Conservation (phyloP, 1,284 basidiomycete genomes). For the Anthracocystis panici-leucophaei region DNA sequence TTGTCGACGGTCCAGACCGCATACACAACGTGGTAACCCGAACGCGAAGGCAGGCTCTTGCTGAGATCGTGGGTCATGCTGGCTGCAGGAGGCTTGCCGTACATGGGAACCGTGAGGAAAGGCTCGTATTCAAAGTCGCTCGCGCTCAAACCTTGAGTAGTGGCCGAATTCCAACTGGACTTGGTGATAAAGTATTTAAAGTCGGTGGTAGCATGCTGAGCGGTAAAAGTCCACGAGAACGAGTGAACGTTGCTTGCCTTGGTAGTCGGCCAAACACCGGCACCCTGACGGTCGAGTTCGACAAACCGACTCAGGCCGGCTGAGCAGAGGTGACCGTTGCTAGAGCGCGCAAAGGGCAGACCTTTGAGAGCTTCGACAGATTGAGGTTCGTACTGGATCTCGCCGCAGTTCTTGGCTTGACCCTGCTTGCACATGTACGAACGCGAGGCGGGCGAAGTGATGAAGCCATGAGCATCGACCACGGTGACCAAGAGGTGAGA, state of each 20-base stretch:
- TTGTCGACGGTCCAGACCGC: slow-evolving; percentile 53
- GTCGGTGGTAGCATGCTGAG: slow-evolving; percentile 52
- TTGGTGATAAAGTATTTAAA: slow-evolving; percentile 55
- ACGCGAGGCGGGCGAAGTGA: slow-evolving; percentile 72
- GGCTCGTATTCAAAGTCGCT: slow-evolving; percentile 38
- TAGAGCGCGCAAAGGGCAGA: slow-evolving; percentile 39
- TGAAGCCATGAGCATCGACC: slow-evolving; percentile 48
- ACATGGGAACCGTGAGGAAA: slow-evolving; percentile 44
- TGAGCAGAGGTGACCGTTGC: slow-evolving; percentile 44
- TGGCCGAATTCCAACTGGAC: slow-evolving; percentile 30
- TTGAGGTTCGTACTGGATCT: slow-evolving; percentile 54
- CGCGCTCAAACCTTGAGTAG: slow-evolving; percentile 16
- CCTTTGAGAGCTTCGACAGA: slow-evolving; percentile 51
- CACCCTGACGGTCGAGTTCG: slow-evolving; percentile 39
- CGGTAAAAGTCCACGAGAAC: slow-evolving; percentile 50
- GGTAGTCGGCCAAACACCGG: slow-evolving; percentile 29
- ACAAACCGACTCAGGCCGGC: slow-evolving; percentile 44
- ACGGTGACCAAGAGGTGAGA: slow-evolving; percentile 42
- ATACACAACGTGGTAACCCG: slow-evolving; percentile 47
- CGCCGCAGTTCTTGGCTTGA: slow-evolving; percentile 57
- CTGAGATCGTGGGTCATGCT: slow-evolving; percentile 33
- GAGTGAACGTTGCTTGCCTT: slow-evolving; percentile 30
- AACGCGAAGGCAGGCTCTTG: slow-evolving; percentile 30
- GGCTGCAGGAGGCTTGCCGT: slow-evolving; percentile 24
- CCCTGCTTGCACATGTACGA: slow-evolving; percentile 74